These are phyloP conservation scores for Centella asiatica DNA, from an alignment of 129 eudicot species.

Conservation along the genomic window DNA sequence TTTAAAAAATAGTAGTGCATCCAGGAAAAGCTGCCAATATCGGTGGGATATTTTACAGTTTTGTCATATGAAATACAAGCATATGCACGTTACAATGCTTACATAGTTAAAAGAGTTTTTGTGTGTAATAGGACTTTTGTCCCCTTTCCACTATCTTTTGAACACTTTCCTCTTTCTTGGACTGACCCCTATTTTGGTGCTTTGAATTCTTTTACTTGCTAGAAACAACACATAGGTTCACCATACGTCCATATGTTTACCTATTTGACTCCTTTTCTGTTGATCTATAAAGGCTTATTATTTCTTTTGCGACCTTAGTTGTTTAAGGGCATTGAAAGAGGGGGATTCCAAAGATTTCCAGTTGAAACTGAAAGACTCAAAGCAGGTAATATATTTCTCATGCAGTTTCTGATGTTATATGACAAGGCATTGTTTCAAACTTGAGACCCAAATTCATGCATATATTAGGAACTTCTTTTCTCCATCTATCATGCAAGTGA, in stretches of 20 bases:
- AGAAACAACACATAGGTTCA: too few relatives aligned
- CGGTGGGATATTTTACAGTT: too few relatives aligned
- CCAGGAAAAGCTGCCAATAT: too few relatives aligned
- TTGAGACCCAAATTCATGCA: slow-evolving; percentile 14
- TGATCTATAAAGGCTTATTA: slow-evolving; percentile 12
- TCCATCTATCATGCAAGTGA: slow-evolving; percentile 82
- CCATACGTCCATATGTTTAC: not conserved
- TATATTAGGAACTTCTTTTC: slow-evolving; percentile 61
- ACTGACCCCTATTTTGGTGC: too few relatives aligned
- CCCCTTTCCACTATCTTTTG: too few relatives aligned
- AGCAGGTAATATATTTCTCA: slow-evolving; percentile 51
- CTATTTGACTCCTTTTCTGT: not conserved
- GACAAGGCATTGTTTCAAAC: slow-evolving; percentile 7
- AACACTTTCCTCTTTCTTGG: too few relatives aligned
- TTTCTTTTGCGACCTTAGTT: slow-evolving; percentile 39
- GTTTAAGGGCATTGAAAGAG: slow-evolving; percentile 84
- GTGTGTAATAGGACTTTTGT: too few relatives aligned
- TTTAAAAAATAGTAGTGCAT: too few relatives aligned
- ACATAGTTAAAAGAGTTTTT: too few relatives aligned
- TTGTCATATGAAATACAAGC: too few relatives aligned
- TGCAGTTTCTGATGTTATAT: not conserved
- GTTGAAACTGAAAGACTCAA: slow-evolving; percentile 51
- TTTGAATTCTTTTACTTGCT: too few relatives aligned
- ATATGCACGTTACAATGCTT: too few relatives aligned
- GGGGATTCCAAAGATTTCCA: slow-evolving; percentile 72